Evolutionary conservation across 257 asterid species (phyloP), one percentile per base, ranked within the genome.

Genomic region (Solanum habrochaites): DNA sequence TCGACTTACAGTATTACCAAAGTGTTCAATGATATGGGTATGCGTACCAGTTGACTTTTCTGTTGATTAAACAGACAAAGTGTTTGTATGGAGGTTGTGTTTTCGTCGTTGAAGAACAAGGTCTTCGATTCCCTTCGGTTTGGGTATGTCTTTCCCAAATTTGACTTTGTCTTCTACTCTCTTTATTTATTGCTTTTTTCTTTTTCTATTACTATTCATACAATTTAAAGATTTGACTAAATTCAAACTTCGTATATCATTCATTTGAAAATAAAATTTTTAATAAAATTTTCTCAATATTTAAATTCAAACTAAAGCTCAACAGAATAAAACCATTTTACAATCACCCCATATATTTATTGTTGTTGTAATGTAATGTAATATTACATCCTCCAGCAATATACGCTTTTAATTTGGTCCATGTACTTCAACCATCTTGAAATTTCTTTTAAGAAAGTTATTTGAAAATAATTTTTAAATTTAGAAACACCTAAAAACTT

Each of bases 1-100:
- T 39, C 89, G 93, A 94, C 70, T 62, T 62, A 62, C 70, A n/a
- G 31, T 92, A 92, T 95, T 92, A 89, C 88, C 91, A 89, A 56
- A 90, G 86, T 69, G 52, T 45, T 32, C 86, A 90, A 87, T 78
- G 85, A 86, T 86, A 87, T 83, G 70, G 82, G 60, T 39, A 86
- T 86, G 74, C 87, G 62, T 43, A 82, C 40, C 73, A 47, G 89
- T 90, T 69, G 87, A 80, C 90, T 62, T 72, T 12, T 85, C 83
- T 74, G 87, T 85, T 86, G 88, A 88, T 86, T 20, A 31, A 31
- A 58, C 31, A 58, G 67, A 60, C 23, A 32, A 16, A 40, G 29
- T 11, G 27, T 62, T 21, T 23, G 32, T 27, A 32, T 4, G 56
- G 25, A 74, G 82, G 32, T 74, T 39, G 52, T 74, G 20, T 21